Conservation (phyloP, 352 stramenopile species). For the Paralagenidium karlingii region DNA sequence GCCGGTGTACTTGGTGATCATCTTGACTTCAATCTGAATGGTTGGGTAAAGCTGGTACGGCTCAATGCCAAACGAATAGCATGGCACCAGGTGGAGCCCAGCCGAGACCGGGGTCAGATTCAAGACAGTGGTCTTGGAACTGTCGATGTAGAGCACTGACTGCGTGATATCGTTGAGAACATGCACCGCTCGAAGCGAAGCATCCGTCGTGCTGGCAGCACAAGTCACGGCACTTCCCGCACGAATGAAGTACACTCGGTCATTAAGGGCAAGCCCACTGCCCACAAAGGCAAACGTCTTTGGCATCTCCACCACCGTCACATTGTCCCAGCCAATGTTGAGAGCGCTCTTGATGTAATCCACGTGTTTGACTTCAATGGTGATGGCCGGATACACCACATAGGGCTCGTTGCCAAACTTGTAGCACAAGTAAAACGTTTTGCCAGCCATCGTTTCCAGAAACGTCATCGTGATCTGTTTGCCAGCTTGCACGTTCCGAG, state of each 20-base stretch:
- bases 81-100: conserved; percentile 22
- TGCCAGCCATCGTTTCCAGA: conserved; percentile 19
- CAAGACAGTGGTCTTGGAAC: conserved; percentile 6
- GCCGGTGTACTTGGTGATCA: conserved; percentile 30
- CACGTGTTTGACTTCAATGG: conserved; percentile 35
- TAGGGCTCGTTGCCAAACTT: conserved; percentile 58
- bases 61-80: conserved; percentile 48
- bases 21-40: conserved; percentile 35
- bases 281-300: conserved; percentile 39
- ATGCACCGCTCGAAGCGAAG: conserved; percentile 16
- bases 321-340: conserved; percentile 13
- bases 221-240: conserved; percentile 17
- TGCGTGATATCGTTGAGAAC: conserved; percentile 15
- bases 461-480: conserved; percentile 25
- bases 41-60: conserved; percentile 37
- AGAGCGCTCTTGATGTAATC: conserved; percentile 11
- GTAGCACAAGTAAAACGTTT: conserved; percentile 48
- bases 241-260: conserved; percentile 49
- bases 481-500: too few species aligned
- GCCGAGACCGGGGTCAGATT: conserved; percentile 24
- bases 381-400: conserved; percentile 25
- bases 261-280: conserved; percentile 31
- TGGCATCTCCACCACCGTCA: conserved; percentile 29
- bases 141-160: conserved; percentile 23
- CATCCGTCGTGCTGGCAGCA: conserved; percentile 15